Percentiles rank a stretch among this genome's conserved stretches.
Conservation (phyloP, 139 green algal species). For the Tetradesmus lagerheimii region DNA sequence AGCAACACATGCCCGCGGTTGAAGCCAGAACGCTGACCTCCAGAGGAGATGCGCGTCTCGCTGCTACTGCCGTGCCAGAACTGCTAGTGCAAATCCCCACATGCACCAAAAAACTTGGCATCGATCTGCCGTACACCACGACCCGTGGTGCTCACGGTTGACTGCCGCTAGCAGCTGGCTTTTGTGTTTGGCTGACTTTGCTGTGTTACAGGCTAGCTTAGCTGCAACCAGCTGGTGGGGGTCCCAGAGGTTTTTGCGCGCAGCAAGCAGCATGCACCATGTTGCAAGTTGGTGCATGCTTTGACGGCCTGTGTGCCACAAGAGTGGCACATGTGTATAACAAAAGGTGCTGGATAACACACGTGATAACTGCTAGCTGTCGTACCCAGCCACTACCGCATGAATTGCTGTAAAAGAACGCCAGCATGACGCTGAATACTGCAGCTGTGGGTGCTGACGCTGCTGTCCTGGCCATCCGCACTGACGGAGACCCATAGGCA, state of each 20-base stretch:
- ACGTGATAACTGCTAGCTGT: not conserved
- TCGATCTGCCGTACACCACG: no score
- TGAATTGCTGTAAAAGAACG: not conserved
- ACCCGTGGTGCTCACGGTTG: no score
- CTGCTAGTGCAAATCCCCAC: not conserved
- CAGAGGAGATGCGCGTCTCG: not conserved
- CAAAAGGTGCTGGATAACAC: not conserved
- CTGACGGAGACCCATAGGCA: not conserved
- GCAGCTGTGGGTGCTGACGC: not conserved
- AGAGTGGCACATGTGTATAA: not conserved
- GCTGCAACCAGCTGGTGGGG: not conserved
- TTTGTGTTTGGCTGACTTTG: not conserved
- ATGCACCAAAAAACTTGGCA: no score
- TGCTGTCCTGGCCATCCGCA: not conserved
- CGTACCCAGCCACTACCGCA: not conserved
- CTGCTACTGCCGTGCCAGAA: not conserved
- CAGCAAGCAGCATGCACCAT: not conserved
- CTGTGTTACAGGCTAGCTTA: not conserved
- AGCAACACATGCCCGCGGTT: not conserved
- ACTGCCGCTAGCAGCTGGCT: not conserved
- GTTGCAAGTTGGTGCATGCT: not conserved
- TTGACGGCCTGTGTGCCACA: not conserved
- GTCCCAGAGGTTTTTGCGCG: not conserved
- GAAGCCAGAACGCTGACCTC: not conserved
- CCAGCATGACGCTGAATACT: not conserved